Base-by-base conservation (phyloP, 2,329 filamentous ascomycete genomes). In the Madurella fahalii region DNA sequence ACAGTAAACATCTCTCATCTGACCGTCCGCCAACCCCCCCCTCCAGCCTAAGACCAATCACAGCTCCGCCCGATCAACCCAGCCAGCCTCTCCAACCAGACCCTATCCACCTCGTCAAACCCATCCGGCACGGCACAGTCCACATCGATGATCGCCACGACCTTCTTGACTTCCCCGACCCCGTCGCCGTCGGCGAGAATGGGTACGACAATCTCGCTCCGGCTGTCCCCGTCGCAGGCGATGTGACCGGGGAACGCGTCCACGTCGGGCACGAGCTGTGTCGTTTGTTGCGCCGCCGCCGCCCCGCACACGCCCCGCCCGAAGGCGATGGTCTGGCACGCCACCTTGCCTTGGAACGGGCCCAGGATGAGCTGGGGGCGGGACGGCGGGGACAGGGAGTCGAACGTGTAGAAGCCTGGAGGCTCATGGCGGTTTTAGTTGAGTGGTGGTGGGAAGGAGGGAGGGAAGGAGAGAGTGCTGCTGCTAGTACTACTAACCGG, bases 201-300 rank as follows among this genome's bases (percentile, higher is more conserved):
- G 2, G 89, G 89, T 47, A 93, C 89, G 16, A 94, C 89, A 67
- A 94, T 85, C 74, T 94, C 89, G 67, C 89, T 92, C 72, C 76
- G 81, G 64, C 83, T 89, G 54, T 83, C 85, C 4, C 82, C 81
- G 69, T 94, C 89, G 68, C 89, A 93, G 9, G 89, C 88, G 65
- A 94, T 92, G 67, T 93, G 89, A 2, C 87, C 89, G 0, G 87
- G 86, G 65, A 93, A 93, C 49, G 72, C 66, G 42, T 89, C 84
- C 8, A 94, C 88, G 68, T 94, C 84, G 12, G 75, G 72, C 0
- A 87, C 79, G 7, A 91, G 68, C 71, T 89, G 86, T 11, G 88
- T 91, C 56, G 72, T 67, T 43, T 71, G 71, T 3, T 74, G 78
- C 20, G 77, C 66, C 1, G 87, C 89, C 0, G 88, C 87, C 7